Evolutionary conservation across 2,329 filamentous ascomycete genomes (phyloP).

Genomic region (Mollisia scopiformis): DNA sequence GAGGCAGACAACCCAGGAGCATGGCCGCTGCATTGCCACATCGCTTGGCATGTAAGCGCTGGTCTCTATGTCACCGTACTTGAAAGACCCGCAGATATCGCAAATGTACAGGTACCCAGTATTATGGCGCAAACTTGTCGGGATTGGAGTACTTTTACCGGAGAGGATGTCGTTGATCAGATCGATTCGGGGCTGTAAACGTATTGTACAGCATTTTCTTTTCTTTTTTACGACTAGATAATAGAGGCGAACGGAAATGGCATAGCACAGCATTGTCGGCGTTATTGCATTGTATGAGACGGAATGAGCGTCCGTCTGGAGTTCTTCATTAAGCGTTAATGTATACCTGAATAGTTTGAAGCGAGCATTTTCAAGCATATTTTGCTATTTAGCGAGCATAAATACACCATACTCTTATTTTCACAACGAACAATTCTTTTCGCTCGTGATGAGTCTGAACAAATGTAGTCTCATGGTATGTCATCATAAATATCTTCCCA

Average conservation of each 20-base stretch:
- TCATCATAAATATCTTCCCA: constrained; percentile 27
- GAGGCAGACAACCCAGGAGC: constrained; percentile 53
- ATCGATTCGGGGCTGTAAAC: constrained; percentile 37
- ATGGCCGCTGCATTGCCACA: constrained; percentile 55
- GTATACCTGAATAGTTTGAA: background rate
- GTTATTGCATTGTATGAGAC: background rate
- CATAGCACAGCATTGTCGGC: background rate
- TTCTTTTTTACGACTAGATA: background rate
- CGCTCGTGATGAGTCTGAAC: too few relatives aligned
- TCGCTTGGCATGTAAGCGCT: constrained; percentile 52
- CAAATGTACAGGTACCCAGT: constrained; percentile 47
- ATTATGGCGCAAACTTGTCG: constrained; percentile 56
- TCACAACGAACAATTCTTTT: background rate
- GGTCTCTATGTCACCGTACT: constrained; percentile 45
- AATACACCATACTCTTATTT: background rate
- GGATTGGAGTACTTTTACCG: constrained; percentile 46
- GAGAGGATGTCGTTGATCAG: constrained; percentile 4
- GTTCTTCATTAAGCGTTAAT: background rate
- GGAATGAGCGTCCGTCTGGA: background rate
- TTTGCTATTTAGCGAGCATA: background rate
- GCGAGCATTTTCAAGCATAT: background rate
- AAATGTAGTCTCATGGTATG: too few relatives aligned
- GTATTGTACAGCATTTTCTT: background rate
- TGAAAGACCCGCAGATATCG: constrained; percentile 43
- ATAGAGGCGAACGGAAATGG: background rate